These are phyloP conservation scores for Haplosporangium sp. DNA, from an alignment of 371 early-diverging fungal species.

Conservation along the genomic window DNA sequence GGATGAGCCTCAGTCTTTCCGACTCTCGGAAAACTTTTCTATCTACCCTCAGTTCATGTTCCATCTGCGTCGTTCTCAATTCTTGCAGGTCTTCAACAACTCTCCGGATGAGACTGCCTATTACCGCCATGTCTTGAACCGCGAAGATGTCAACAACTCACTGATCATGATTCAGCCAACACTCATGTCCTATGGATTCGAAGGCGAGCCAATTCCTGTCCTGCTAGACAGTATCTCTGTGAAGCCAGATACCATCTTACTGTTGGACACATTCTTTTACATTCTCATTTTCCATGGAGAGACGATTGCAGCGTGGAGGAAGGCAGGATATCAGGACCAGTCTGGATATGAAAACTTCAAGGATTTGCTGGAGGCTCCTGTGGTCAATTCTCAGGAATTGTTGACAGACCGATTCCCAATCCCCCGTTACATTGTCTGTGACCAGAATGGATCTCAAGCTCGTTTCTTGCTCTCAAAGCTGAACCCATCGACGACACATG, in stretches of 20 bases:
- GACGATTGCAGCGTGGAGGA: slow-evolving; percentile 93
- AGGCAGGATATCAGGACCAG: slow-evolving; percentile 92
- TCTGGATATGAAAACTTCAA: slow-evolving; percentile 96
- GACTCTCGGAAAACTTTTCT: slow-evolving; percentile 94
- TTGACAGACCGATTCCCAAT: slow-evolving; percentile 97
- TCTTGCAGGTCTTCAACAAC: slow-evolving; percentile 99
- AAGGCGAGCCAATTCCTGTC: slow-evolving; percentile 93
- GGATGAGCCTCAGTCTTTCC: slow-evolving; percentile 95
- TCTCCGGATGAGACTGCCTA: slow-evolving; percentile 99
- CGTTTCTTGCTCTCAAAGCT: slow-evolving; percentile 99
- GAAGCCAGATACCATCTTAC: slow-evolving; percentile 94
- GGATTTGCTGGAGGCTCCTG: slow-evolving; percentile 91
- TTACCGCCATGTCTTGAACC: slow-evolving; percentile 94
- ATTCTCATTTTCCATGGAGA: slow-evolving; percentile 97
- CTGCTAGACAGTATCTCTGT: slow-evolving; percentile 97
- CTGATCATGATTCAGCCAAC: slow-evolving; percentile 99
- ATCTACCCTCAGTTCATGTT: slow-evolving; percentile 99
- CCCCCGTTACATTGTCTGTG: slow-evolving; percentile 98
- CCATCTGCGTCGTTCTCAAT: slow-evolving; percentile 97
- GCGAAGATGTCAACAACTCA: slow-evolving; percentile 95
- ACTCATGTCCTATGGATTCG: slow-evolving; percentile 93
- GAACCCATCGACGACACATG: slow-evolving; percentile 98
- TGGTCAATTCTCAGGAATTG: slow-evolving; percentile 91
- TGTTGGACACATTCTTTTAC: slow-evolving; percentile 99
- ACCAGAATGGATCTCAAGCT: slow-evolving; percentile 99